These are phyloP conservation scores for Ceratocystis albifundus DNA, from an alignment of 2,329 filamentous ascomycete genomes.

Conservation along the genomic window DNA sequence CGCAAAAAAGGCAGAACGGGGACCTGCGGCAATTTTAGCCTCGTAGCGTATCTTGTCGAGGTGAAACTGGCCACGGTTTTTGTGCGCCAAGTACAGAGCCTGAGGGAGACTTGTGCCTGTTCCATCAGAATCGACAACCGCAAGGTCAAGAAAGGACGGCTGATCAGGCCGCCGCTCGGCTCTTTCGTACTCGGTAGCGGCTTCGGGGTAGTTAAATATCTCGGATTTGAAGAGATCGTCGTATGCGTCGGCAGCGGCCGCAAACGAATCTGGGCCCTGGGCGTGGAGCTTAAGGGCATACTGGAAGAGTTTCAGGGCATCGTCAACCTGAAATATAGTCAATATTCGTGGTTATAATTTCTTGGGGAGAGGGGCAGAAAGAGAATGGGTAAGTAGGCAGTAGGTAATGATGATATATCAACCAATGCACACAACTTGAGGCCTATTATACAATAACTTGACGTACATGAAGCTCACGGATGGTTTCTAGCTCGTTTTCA, in stretches of 20 bases:
- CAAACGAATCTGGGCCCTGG: slow-evolving; percentile 65
- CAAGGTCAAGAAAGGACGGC: slow-evolving; percentile 32
- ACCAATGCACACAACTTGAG: neutral
- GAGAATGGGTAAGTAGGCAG: neutral
- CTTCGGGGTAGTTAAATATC: slow-evolving; percentile 86
- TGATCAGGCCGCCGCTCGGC: slow-evolving; percentile 46
- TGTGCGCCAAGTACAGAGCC: slow-evolving; percentile 84
- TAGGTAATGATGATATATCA: neutral
- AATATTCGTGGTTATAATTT: neutral
- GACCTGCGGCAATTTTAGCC: slow-evolving; percentile 29
- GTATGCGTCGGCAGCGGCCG: slow-evolving; percentile 71
- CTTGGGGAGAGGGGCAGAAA: neutral
- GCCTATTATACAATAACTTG: neutral
- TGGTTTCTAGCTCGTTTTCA: slow-evolving; percentile 88
- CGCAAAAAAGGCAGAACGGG: slow-evolving; percentile 30
- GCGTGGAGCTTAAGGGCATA: slow-evolving; percentile 82
- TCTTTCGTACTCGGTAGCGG: slow-evolving; percentile 70
- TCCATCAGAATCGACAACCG: slow-evolving; percentile 21
- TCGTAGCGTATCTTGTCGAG: slow-evolving; percentile 60
- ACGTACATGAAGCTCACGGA: slow-evolving; percentile 72
- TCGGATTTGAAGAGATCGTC: slow-evolving; percentile 76
- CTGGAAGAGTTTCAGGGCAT: slow-evolving; percentile 90
- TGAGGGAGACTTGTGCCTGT: slow-evolving; percentile 64
- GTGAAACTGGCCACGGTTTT: slow-evolving; percentile 86
- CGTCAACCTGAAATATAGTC: slow-evolving; percentile 55